Conservation (phyloP, 345 rosid species). For the Cardamine chenopodiifolia region DNA sequence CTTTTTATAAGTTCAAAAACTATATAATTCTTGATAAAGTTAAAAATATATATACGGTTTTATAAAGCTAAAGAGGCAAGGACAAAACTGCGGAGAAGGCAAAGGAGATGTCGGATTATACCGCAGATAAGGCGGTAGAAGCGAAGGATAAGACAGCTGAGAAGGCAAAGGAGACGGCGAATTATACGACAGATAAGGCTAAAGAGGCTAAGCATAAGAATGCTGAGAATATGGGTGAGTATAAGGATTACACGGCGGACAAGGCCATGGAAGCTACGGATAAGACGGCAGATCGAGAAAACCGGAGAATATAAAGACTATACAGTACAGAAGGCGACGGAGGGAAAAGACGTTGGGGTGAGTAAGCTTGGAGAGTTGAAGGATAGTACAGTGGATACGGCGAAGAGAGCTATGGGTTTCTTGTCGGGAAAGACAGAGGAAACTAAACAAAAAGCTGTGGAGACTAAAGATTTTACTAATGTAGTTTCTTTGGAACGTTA, state of each 20-base stretch:
- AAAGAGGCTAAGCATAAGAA: neutral
- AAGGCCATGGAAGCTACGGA: neutral
- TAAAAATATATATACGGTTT: too few species aligned
- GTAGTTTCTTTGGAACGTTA: constrained; percentile 2
- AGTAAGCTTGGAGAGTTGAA: constrained; percentile 52
- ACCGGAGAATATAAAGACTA: constrained; percentile 34
- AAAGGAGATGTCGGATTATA: too few species aligned
- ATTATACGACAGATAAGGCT: constrained; percentile 16
- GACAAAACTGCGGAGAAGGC: too few species aligned
- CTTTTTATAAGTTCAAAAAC: too few species aligned
- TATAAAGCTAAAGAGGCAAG: too few species aligned
- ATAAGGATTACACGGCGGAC: constrained; percentile 34
- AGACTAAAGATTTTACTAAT: constrained; percentile 51
- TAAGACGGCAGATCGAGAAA: constrained; percentile 22
- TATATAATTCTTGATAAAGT: too few species aligned
- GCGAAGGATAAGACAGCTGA: constrained; percentile 19
- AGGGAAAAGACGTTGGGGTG: constrained; percentile 44
- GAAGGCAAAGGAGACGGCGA: neutral
- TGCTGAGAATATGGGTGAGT: constrained; percentile 31
- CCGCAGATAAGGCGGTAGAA: constrained; percentile 30
- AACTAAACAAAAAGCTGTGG: constrained; percentile 53
- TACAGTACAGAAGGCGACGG: constrained; percentile 38
- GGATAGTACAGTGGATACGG: constrained; percentile 61
- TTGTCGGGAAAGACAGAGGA: constrained; percentile 63
- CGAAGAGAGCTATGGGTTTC: constrained; percentile 57